Evolutionary conservation across 2,329 filamentous ascomycete species (phyloP), one percentile per base, ranked within the genome.

Genomic region (Calonectria hawksworthii): DNA sequence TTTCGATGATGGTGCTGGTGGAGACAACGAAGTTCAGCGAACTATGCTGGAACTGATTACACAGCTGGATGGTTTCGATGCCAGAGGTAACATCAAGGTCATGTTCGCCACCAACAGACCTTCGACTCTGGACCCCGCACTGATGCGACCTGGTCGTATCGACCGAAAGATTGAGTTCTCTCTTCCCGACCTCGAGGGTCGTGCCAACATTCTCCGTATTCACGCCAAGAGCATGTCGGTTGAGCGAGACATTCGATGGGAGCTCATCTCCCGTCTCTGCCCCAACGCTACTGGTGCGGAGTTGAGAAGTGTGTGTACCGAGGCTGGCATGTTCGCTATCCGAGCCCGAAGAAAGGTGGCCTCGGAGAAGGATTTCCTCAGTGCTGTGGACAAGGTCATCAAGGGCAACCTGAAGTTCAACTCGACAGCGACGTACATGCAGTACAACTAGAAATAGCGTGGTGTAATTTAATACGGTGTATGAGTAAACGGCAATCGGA

Each of bases 211-310:
- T 83, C 92, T 99, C 56, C 94, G 97, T 66, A 99, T 99, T 82
- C 97, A 99, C 88, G 97, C 97, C 82, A 99, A 99, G 94, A 98
- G 95, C 85, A 99, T 99, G 97, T 98, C 96, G 23, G 97, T 99
- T 47, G 97, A 99, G 91, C 93, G 97, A 68, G 97, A 99, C 84
- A 99, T 99, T 83, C 93, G 97, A 87, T 99, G 97, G 97, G 97
- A 99, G 89, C 91, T 99, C 78, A 99, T 99, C 84, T 98, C 96
- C 26, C 94, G 97, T 81, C 90, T 99, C 77, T 99, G 97, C 88
- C 97, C 97, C 79, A 99, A 99, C 87, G 94, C 96, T 68, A 99
- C 97, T 0, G 97, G 97, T 88, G 97, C 97, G 66, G 97, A 99
- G 87, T 88, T 99, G 84, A 92, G 97, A 83, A 98, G 95, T 88